phyloP scores from a whole-genome alignment of 805 yeast species.

The Nakazawaea pomicola region DNA sequence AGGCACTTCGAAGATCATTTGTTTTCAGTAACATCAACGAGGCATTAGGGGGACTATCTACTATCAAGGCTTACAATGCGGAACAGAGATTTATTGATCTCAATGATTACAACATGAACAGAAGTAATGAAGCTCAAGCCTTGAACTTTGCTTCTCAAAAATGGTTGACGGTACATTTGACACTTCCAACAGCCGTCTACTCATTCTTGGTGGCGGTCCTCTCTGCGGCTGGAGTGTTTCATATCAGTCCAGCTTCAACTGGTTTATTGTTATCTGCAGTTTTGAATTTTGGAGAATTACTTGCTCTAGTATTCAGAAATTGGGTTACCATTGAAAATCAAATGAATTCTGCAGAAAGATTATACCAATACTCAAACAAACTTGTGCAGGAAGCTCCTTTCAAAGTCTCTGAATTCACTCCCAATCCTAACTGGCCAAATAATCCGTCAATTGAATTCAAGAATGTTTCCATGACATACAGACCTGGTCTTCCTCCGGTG shows the following conservation, averaged over 20 bases:
- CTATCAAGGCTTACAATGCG: slow-evolving; percentile 38
- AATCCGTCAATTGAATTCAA: slow-evolving; percentile 54
- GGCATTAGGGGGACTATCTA: slow-evolving; percentile 40
- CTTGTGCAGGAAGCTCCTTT: slow-evolving; percentile 60
- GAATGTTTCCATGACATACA: slow-evolving; percentile 54
- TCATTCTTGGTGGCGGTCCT: slow-evolving; percentile 47
- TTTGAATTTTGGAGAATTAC: slow-evolving; percentile 50
- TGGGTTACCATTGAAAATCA: slow-evolving; percentile 47
- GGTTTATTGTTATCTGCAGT: slow-evolving; percentile 61
- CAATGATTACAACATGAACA: slow-evolving; percentile 32
- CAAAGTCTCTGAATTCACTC: slow-evolving; percentile 33
- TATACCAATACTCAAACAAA: slow-evolving; percentile 51
- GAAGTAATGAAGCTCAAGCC: slow-evolving; percentile 41
- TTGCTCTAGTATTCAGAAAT: slow-evolving; percentile 43
- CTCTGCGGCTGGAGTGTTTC: slow-evolving; percentile 55
- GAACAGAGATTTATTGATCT: slow-evolving; percentile 29
- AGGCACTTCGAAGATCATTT: slow-evolving; percentile 45
- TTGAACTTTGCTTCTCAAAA: slow-evolving; percentile 51
- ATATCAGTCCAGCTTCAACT: slow-evolving; percentile 51
- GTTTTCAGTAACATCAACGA: slow-evolving; percentile 49
- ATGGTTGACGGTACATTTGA: slow-evolving; percentile 58
- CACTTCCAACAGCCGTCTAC: slow-evolving; percentile 37
- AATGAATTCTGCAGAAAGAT: slow-evolving; percentile 59
- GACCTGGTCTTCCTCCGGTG: slow-evolving; percentile 61
- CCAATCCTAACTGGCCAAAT: slow-evolving; percentile 58